Base-by-base conservation (phyloP, 2,329 filamentous ascomycete genomes). In the Colletotrichum spinosum region DNA sequence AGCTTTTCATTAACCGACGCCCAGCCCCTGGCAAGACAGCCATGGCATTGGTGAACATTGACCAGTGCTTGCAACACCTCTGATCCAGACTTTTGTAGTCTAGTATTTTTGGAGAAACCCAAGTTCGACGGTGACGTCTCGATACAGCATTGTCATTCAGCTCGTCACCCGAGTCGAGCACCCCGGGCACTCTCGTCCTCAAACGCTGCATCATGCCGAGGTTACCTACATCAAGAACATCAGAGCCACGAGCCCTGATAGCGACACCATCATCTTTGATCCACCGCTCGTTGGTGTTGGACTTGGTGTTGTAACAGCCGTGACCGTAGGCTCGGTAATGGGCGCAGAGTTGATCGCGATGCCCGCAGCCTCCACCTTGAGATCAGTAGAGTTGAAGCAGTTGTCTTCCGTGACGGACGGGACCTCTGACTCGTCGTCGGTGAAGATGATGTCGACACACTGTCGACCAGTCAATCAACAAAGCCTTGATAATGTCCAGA, bases 391-490 rank as follows among this genome's bases (percentile, higher is more conserved):
- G 76, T 93, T 93, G 79, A 87, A 88, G 79, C 90, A 93, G 72
- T 91, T 92, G 2, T 82, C 77, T 2, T 72, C 72, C 48, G 84
- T 91, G 17, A 92, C 88, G 68, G 86, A 78, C 49, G 79, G 78
- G 4, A 90, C 83, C 11, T 63, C 54, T 6, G 60, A 55, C 49
- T 90, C 83, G 69, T 84, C 73, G 9, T 90, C 86, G 4, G 88
- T 88, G 68, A 92, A 90, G 10, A 88, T 90, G 67, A 92, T 90
- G 71, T 93, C 90, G 55, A 90, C 90, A 72, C 91, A 93, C 90
- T 92, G 45, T 37, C 12, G 6, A 4, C 7, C 42, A 1, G 3
- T n/a, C 25, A n/a, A 33, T 8, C 44, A 9, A 46, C 8, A 46
- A 2, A 10, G 9, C 38, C 38, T 13, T 2, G 38, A 9, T 13